A percentile compares a stretch with the other conserved stretches of the same genome.
phyloP scores from a whole-genome alignment of 148 eudicot species.

The Vaccinium myrtillus region DNA sequence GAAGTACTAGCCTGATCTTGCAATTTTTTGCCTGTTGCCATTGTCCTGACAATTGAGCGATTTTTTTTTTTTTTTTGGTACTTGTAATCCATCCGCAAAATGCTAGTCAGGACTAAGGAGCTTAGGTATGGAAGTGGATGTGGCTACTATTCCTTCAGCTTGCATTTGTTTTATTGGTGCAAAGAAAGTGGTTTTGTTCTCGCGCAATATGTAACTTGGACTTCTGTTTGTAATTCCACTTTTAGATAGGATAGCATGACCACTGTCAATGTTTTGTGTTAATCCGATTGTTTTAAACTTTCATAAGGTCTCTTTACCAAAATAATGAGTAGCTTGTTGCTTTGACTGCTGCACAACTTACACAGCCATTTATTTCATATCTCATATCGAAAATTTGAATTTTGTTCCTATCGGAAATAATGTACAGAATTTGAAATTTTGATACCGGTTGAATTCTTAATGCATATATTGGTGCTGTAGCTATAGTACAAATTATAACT shows the following conservation, averaged over 20 bases:
- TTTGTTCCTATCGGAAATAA: neutral
- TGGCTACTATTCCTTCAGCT: neutral
- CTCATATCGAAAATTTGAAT: neutral
- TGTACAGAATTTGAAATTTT: neutral
- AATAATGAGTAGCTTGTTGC: conserved; percentile 4
- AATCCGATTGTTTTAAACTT: neutral
- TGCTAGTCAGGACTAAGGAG: neutral
- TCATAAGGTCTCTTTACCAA: neutral
- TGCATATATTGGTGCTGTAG: conserved; percentile 8
- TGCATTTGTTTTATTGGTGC: neutral
- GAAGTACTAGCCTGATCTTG: neutral
- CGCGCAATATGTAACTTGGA: neutral
- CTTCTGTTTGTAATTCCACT: neutral
- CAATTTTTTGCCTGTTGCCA: neutral
- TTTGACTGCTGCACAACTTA: neutral
- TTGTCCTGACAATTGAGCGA: neutral
- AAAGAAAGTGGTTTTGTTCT: neutral
- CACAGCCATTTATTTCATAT: neutral
- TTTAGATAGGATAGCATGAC: neutral
- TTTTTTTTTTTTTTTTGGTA: neutral
- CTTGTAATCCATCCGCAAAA: neutral
- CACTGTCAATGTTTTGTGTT: neutral
- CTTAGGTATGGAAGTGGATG: neutral
- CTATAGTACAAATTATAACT: neutral
- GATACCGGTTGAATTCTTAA: neutral